These are phyloP conservation scores for Coemansia sp. DNA, from an alignment of 192 early-diverging fungal genomes.

Conservation along the genomic window DNA sequence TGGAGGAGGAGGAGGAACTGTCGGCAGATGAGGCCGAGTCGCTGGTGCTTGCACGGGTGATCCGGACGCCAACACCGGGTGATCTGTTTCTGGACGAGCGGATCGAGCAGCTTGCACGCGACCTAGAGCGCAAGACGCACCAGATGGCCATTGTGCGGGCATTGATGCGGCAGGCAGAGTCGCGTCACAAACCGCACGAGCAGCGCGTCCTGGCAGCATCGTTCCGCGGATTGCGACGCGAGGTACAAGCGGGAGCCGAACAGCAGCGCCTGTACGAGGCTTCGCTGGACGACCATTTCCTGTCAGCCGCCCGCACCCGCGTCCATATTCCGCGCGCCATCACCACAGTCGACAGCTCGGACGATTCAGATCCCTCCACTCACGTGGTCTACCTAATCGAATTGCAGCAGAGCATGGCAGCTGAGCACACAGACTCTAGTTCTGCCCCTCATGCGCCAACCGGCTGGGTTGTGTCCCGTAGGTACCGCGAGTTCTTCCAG, in stretches of 20 bases:
- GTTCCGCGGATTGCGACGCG: conserved; percentile 56
- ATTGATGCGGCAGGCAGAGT: conserved; percentile 62
- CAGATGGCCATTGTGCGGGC: conserved; percentile 69
- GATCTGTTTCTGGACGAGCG: conserved; percentile 65
- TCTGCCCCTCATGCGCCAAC: conserved; percentile 13
- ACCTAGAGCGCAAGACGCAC: conserved; percentile 58
- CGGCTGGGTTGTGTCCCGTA: conserved; percentile 74
- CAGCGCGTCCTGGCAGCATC: conserved; percentile 65
- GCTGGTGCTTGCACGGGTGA: conserved; percentile 49
- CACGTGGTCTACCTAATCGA: conserved; percentile 61
- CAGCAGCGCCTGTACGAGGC: conserved; percentile 65
- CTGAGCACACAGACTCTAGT: conserved; percentile 9
- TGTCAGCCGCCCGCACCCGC: conserved; percentile 54
- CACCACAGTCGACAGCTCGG: neutral
- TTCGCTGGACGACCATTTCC: conserved; percentile 60
- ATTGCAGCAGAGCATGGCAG: conserved; percentile 59
- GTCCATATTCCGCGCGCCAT: conserved; percentile 48
- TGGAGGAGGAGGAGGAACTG: conserved; percentile 12
- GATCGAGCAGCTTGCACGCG: conserved; percentile 54
- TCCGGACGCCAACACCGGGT: conserved; percentile 65
- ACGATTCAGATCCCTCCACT: neutral
- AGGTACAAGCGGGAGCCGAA: conserved; percentile 59
- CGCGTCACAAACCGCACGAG: conserved; percentile 57
- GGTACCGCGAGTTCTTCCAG: conserved; percentile 84
- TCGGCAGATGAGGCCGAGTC: conserved; percentile 41